Evolutionary conservation across 2,329 filamentous ascomycete genomes (phyloP), one percentile per base, ranked within the genome.

Genomic region (Paecilomyces fulvus): DNA sequence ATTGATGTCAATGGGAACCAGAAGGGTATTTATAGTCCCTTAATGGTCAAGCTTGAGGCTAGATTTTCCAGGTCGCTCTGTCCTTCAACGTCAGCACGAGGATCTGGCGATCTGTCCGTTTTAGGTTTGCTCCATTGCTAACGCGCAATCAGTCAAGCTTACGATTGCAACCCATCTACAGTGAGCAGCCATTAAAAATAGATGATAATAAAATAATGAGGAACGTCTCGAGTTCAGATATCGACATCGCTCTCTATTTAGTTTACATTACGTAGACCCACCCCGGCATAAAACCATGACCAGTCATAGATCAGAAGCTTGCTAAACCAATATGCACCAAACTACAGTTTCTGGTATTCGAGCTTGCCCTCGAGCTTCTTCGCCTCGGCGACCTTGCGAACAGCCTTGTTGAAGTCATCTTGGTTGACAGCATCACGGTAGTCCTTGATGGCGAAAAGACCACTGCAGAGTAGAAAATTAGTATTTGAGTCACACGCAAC

Each of bases 311-410:
- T 20, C 30, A 33, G 25, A 43, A 43, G 37, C 37, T 43, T 43
- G 37, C 37, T 43, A 20, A 28, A 43, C 37, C 37, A 43, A 43
- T 17, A 43, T 43, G 37, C 23, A 55, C 17, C 17, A 30, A 23
- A 60, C 74, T 86, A 96, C 77, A 96, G 79, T 79, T 96, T 96
- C 83, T 95, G 88, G 77, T 96, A 97, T 75, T 97, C 92, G 52
- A 97, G 81, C 80, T 97, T 97, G 75, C 94, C 92, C 76, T 99
- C 94, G 67, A 99, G 77, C 78, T 99, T 99, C 89, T 99, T 99
- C 60, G 90, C 83, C 76, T 99, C 94, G 14, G 89, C 91, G 64
- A 99, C 88, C 83, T 99, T 99, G 64, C 94, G 87, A 55, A 99
- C 94, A 3, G 94, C 94, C 78, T 96, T 96, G 80, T 96, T 99